Evolutionary conservation across 148 eudicot genomes (phyloP), one percentile per base, ranked within the genome.

Genomic region (Rheum nobile): DNA sequence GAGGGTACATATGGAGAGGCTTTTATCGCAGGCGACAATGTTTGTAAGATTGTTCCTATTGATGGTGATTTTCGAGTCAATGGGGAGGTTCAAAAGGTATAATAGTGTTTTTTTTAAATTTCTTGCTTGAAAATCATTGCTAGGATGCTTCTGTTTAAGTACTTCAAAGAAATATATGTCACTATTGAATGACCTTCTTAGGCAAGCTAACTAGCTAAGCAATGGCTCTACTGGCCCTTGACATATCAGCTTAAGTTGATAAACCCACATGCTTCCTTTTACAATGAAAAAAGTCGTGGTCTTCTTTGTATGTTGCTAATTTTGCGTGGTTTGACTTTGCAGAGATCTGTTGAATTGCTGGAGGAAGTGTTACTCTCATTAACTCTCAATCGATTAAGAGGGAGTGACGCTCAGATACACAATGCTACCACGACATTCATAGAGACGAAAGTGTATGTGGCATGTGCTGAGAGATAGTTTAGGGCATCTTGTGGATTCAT

Each of bases 1-100:
- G 99, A 95, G 84, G 99, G 99, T 78, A 95, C 99, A 47, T 95
- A 83, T 79, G 98, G 98, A 63, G 98, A 95, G 80, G 98, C 91
- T 70, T 95, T 91, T 72, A 84, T 78, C 39, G 96, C 91, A 13
- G 98, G 97, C 22, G 78, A 74, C 55, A 80, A 83, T 63, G 98
- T 91, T 46, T 95, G 97, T 85, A 95, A 95, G 82, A 81, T 95
- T 71, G 98, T 95, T 67, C 98, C 98, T 12, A 80, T 91, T 78
- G 93, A 86, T 78, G 98, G 98, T 77, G 88, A 91, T 74, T 83
- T 90, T 41, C 80, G 78, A 52, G 98, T 91, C 22, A 95, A 95
- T 67, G 98, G 98, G 22, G 98, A 95, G 84, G 75, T 88, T 14
- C 98, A 95, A 71, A 95, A 95, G 98, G 98, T 95, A 87, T 43